Evolutionary conservation across 108 stramenopile genomes (phyloP), one percentile per base, ranked within the genome.

Genomic region (Cafeteria roenbergensis): DNA sequence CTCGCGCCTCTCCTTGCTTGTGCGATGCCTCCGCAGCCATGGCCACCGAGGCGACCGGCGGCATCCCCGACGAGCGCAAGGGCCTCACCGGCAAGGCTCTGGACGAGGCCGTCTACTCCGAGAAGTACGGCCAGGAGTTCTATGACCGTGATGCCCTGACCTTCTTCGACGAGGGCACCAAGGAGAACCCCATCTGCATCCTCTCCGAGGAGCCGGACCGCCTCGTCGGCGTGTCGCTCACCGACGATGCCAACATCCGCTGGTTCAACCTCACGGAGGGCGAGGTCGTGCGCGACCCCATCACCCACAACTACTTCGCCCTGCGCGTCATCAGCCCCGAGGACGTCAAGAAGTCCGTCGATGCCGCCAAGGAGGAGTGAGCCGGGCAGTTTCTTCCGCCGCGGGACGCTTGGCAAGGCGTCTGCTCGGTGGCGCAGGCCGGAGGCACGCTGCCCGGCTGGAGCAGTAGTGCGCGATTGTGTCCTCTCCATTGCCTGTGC

Each of bases 121-220:
- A 48, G 12, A 48, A 6, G 6, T 48, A 48, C 42, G 42, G 42
- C 42, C 6, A 12, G 9, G 56, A 57, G 8, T 12, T 57, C 8
- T 57, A 9, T 14, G 56, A 57, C 32, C 29, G 56, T 32, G 56
- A 57, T 14, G 56, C 56, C 32, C 4, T 14, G 9, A 14, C 56
- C 8, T 57, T 57, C 32, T 30, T 32, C 29, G 56, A 57, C 31
- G 56, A 57, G 56, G 56, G 56, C 29, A 57, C 56, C 56, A 57
- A 57, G 56, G 56, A 57, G 31, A 57, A 57, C 32, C 56, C 56
- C 32, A 57, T 57, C 56, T 4, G 4, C 56, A 57, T 57, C 56
- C 32, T 57, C 9, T 32, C 31, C 56, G 14, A 57, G 9, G 56
- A 57, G 56, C 56, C 31, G 8, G 12, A 4, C 14, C 29, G 56